Evolutionary conservation across 2,329 filamentous ascomycete species (phyloP).

Genomic region (Colletotrichum theobromicola): DNA sequence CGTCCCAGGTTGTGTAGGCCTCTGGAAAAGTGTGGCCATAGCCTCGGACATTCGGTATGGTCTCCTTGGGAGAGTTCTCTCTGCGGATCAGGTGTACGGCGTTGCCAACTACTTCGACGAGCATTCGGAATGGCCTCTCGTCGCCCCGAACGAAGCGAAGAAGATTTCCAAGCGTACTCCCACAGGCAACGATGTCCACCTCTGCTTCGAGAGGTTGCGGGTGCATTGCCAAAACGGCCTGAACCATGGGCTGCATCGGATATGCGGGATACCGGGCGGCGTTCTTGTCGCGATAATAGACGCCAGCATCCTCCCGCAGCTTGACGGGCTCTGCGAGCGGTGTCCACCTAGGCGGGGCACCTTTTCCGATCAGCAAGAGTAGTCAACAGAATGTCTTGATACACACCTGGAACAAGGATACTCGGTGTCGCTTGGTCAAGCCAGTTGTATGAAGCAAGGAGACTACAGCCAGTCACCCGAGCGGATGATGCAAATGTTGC

Average conservation of each 20-base stretch:
- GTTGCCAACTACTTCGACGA: slow-evolving; percentile 57
- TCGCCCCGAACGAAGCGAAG: slow-evolving; percentile 56
- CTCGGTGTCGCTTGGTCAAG: slow-evolving; percentile 27
- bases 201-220: slow-evolving; percentile 32
- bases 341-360: slow-evolving; percentile 56
- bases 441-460: slow-evolving; percentile 43
- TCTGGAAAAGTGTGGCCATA: slow-evolving; percentile 73
- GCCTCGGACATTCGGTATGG: slow-evolving; percentile 59
- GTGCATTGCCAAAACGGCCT: slow-evolving; percentile 37
- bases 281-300: slow-evolving; percentile 61
- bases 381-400: not conserved
- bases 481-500: not conserved
- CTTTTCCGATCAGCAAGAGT: slow-evolving; percentile 31
- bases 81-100: slow-evolving; percentile 69
- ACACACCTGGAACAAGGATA: slow-evolving; percentile 37
- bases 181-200: slow-evolving; percentile 64
- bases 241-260: slow-evolving; percentile 55
- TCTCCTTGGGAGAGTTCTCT: slow-evolving; percentile 63
- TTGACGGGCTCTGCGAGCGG: slow-evolving; percentile 37
- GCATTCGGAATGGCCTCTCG: slow-evolving; percentile 60
- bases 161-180: slow-evolving; percentile 66
- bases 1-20: slow-evolving; percentile 68
- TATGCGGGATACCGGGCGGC: slow-evolving; percentile 53
- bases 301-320: slow-evolving; percentile 49
- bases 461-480: slow-evolving; percentile 8